Percentiles rank a stretch among this genome's conserved stretches.
phyloP scores from a whole-genome alignment of 495 filamentous ascomycete species.

The Neurospora tetrasperma region DNA sequence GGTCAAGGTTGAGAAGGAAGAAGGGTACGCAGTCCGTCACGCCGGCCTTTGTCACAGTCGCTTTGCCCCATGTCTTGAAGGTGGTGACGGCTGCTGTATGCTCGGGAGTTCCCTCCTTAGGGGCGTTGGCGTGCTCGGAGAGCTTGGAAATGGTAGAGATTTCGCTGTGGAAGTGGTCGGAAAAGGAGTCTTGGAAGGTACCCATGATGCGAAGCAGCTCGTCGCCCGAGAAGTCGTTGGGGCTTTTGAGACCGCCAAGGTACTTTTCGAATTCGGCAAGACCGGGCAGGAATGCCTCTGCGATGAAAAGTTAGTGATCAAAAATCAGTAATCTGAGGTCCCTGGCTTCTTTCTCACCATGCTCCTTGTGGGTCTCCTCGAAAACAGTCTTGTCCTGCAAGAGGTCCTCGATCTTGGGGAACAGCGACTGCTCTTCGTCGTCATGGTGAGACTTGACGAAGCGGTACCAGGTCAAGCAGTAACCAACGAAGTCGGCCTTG shows the following conservation, averaged over 20 bases:
- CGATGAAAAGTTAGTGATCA: neutral
- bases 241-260: slow-evolving; percentile 25
- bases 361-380: slow-evolving; percentile 39
- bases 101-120: slow-evolving; percentile 29
- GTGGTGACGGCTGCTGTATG: slow-evolving; percentile 17
- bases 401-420: slow-evolving; percentile 41
- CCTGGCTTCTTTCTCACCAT: slow-evolving; percentile 23
- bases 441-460: slow-evolving; percentile 46
- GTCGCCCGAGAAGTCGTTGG: slow-evolving; percentile 30
- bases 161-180: slow-evolving; percentile 44
- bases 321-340: neutral
- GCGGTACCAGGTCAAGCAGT: slow-evolving; percentile 38
- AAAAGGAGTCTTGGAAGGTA: slow-evolving; percentile 37
- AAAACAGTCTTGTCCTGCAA: slow-evolving; percentile 36
- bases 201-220: slow-evolving; percentile 39
- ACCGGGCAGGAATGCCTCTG: slow-evolving; percentile 41
- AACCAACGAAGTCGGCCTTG: slow-evolving; percentile 40
- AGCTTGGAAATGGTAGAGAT: slow-evolving; percentile 41
- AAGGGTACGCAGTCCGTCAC: slow-evolving; percentile 42
- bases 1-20: slow-evolving; percentile 47
- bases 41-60: slow-evolving; percentile 40
- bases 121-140: slow-evolving; percentile 35
- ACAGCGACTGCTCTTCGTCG: slow-evolving; percentile 42
- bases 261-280: slow-evolving; percentile 39
- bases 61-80: slow-evolving; percentile 40